Base-by-base conservation (phyloP, 2,329 filamentous ascomycete genomes). In the Epichloe sylvatica region DNA sequence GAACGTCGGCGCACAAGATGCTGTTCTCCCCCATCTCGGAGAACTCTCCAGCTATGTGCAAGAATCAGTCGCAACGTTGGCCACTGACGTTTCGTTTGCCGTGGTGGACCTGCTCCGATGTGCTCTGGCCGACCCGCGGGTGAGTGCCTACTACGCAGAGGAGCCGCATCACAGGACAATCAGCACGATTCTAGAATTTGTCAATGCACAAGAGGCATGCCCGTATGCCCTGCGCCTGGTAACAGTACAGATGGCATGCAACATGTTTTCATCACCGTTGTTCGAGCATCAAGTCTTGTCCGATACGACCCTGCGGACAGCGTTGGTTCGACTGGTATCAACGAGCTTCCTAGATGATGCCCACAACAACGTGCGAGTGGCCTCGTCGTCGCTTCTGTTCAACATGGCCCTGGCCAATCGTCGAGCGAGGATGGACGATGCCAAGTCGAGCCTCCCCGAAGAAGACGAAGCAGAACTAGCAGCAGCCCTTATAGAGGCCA, bases 151-250 rank as follows among this genome's bases (percentile, higher is more conserved):
- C 67, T 89, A 89, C 54, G 86, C 86, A 1, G 84, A 92, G 61
- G 87, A 96, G 63, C 63, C 71, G 15, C 70, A 71, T 8, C 81
- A 86, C 51, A 66, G 68, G 47, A 87, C 84, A 0, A 69, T 91
- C 13, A 61, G 74, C 35, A 70, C 76, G 0, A 66, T 95, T 2
- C 62, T 88, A 3, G 65, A 75, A 3, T 68, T 77, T 37, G 76
- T 87, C 42, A 80, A 77, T 54, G 63, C 69, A 5, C 71, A 77
- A 34, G 61, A 69, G 8, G 65, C 70, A 1, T 85, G 81, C 39
- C 87, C 88, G 0, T 96, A 96, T 61, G 82, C 86, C 4, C 74
- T 94, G 1, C 83, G 88, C 13, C 78, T 96, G 2, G 86, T 94
- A 15, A 84, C 87, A 0, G 68, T 94, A 21, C 90, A 96, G 57